phyloP scores from a whole-genome alignment of 192 early-diverging fungal genomes.

The Anaeromyces robustus region DNA sequence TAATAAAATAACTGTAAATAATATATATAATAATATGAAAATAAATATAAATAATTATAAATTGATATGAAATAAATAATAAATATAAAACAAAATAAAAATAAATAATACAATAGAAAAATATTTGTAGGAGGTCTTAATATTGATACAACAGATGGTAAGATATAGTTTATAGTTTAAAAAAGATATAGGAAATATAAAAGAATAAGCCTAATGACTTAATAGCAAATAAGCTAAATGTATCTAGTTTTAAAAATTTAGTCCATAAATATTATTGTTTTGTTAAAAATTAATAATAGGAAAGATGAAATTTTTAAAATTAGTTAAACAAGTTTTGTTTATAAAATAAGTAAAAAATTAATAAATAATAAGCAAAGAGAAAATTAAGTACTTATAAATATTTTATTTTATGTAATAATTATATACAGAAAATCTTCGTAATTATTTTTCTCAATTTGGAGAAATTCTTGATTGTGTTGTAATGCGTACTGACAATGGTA shows the following conservation, averaged over 20 bases:
- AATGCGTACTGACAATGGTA: constrained; percentile 54
- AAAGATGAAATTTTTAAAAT: background rate
- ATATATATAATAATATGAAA: too few relatives aligned
- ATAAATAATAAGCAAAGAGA: too few relatives aligned
- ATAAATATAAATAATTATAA: too few relatives aligned
- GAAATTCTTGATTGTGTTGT: constrained; percentile 55
- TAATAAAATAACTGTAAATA: background rate
- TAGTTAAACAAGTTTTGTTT: constrained; percentile 1
- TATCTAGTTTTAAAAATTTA: background rate
- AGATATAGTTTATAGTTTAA: constrained; percentile 12
- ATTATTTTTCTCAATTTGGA: constrained; percentile 57
- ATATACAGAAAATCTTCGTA: constrained; percentile 41
- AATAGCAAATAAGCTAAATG: background rate
- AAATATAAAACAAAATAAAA: background rate
- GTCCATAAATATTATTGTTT: constrained; percentile 6
- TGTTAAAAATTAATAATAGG: constrained; percentile 6
- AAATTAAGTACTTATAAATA: too few relatives aligned
- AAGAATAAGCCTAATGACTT: background rate
- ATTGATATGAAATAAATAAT: background rate
- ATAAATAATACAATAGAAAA: constrained; percentile 30
- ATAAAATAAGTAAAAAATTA: background rate
- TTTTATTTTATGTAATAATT: constrained; percentile 12
- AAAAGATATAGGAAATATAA: background rate
- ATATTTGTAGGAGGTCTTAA: constrained; percentile 68
- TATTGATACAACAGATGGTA: constrained; percentile 74